These are phyloP conservation scores for Mycena leptocephala DNA, from an alignment of 768 basidiomycete genomes.

Conservation along the genomic window DNA sequence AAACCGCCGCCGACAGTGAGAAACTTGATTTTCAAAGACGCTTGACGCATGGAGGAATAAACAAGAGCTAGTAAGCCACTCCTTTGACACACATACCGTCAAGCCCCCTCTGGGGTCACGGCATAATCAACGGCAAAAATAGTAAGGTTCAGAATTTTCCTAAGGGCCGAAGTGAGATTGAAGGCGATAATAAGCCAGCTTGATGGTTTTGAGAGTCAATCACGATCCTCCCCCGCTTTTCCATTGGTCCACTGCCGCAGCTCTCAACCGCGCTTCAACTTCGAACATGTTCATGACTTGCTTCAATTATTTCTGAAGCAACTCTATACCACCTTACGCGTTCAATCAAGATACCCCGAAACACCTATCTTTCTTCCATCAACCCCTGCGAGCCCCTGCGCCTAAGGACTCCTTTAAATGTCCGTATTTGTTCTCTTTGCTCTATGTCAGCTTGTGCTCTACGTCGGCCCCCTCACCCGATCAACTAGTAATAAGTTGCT, in stretches of 20 bases:
- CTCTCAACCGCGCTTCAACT: no score
- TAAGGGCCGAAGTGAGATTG: slow-evolving; percentile 15
- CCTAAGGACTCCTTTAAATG: neutral
- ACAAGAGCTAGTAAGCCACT: neutral
- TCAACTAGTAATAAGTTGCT: no score
- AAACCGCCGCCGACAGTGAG: slow-evolving; percentile 55
- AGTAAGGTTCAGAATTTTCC: neutral
- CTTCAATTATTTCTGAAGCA: no score
- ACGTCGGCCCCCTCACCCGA: neutral
- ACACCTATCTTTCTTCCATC: neutral
- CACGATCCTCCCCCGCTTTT: neutral
- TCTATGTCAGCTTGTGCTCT: no score
- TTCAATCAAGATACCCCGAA: neutral
- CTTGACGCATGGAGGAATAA: neutral
- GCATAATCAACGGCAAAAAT: neutral
- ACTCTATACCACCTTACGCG: no score
- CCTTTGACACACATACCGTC: neutral
- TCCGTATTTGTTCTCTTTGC: neutral
- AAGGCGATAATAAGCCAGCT: neutral
- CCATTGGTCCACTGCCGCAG: no score
- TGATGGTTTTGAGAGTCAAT: neutral
- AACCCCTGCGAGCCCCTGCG: no score
- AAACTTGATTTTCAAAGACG: slow-evolving; percentile 44
- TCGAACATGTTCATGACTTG: no score
- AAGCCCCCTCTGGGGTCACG: neutral